Percentiles rank a stretch among this genome's conserved stretches.
These are phyloP conservation scores for Moringa oleifera DNA, from an alignment of 345 rosid genomes.

Conservation along the genomic window DNA sequence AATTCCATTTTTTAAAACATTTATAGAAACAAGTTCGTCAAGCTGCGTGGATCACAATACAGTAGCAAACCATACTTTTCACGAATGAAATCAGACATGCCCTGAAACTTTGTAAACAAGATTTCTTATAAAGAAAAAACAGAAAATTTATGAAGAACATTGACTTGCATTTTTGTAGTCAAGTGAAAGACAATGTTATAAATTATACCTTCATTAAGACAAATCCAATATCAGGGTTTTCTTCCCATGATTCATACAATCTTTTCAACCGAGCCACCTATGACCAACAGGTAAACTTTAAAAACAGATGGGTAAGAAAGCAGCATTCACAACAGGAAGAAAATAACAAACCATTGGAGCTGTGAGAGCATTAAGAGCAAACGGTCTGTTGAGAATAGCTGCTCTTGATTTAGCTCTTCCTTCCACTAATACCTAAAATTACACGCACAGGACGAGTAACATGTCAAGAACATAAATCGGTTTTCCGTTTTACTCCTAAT, in stretches of 20 bases:
- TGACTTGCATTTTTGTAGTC: not conserved
- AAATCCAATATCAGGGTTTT: slow-evolving; percentile 78
- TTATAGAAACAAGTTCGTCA: not conserved
- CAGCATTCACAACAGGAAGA: not conserved
- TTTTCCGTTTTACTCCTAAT: slow-evolving; percentile 2
- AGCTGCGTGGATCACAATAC: not conserved
- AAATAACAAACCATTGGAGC: slow-evolving; percentile 47
- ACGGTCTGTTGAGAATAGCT: slow-evolving; percentile 68
- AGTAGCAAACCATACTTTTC: not conserved
- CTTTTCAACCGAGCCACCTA: slow-evolving; percentile 69
- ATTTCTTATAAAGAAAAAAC: too few species aligned
- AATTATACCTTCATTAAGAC: slow-evolving; percentile 72
- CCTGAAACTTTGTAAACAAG: not conserved
- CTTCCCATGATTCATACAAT: slow-evolving; percentile 94
- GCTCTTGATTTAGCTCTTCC: slow-evolving; percentile 92
- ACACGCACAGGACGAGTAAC: slow-evolving; percentile 8
- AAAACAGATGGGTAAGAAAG: not conserved
- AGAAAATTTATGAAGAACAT: too few species aligned
- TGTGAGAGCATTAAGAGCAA: slow-evolving; percentile 73
- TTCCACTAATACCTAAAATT: slow-evolving; percentile 66
- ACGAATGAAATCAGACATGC: not conserved
- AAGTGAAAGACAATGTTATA: not conserved
- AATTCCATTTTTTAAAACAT: not conserved
- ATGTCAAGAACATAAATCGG: slow-evolving; percentile 3
- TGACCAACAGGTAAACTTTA: slow-evolving; percentile 4